Evolutionary conservation across 768 basidiomycete genomes (phyloP), one percentile per base, ranked within the genome.

Genomic region (Phaeotremella skinneri): DNA sequence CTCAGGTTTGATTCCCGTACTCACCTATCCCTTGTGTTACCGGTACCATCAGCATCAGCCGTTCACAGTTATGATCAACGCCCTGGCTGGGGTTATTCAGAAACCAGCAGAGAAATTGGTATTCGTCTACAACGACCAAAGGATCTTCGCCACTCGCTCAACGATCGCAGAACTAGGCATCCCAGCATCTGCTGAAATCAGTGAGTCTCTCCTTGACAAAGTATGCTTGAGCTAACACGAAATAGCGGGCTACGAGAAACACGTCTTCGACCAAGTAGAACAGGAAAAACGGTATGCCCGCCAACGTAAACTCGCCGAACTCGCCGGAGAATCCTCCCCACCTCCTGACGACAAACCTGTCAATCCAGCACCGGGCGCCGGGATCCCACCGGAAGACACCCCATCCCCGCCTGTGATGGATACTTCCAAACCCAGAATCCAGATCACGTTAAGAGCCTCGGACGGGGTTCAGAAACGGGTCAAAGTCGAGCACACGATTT

Each of bases 51-150:
- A 66, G 66, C 29, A 51, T 31, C 57, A 58, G 17, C 61, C 61
- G 1, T 34, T 71, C 20, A 48, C 52, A 14, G 48, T 29, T 7
- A 32, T 59, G 17, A 31, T 68, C 29, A 32, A 47, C 6, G 50
- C 53, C 11, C 45, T 68, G 13, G 65, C 67, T 9, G 56, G 64
- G 7, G 34, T 53, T 7, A 43, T 68, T 4, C 43, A 56, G 23
- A 62, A 63, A 34, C 29, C 29, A 31, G 27, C 62, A 1, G 59
- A 63, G 17, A 67, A 68, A 11, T n/a, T 71, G 21, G 49, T 66
- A 5, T 29, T 68, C 5, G 56, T 57, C 11, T 59, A 68, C 39
- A 47, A 67, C 14, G 61, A 54, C 43, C 32, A 54, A 27, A 48
- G 34, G 51, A 52, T 52, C 9, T 23, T 37, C 13, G 14, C 51